phyloP scores from a whole-genome alignment of 352 stramenopile species.

The Ophiocytium majus region DNA sequence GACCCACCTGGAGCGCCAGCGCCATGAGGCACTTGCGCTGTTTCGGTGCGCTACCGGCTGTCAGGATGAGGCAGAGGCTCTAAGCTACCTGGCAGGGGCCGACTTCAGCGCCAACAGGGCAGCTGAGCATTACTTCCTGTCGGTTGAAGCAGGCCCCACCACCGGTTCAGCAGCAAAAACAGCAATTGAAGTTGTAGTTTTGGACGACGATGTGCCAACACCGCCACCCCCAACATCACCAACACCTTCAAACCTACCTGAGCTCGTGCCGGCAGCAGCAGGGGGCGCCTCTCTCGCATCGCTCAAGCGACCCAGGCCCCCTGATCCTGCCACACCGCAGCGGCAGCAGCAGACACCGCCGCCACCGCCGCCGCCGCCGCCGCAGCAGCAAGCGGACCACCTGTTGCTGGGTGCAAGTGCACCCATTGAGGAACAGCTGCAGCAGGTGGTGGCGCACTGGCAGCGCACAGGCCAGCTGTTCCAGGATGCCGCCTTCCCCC shows the following conservation, averaged over 20 bases:
- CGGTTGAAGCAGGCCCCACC: too few species aligned
- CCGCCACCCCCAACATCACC: not conserved
- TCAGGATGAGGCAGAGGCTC: not conserved
- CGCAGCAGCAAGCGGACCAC: too few species aligned
- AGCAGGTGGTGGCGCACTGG: not conserved
- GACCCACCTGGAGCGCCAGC: too few species aligned
- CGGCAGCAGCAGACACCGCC: not conserved
- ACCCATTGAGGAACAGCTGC: not conserved
- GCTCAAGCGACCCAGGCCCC: not conserved
- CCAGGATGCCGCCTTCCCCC: slow-evolving; percentile 33
- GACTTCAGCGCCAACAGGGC: not conserved
- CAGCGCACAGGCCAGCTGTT: slow-evolving; percentile 20
- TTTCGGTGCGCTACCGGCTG: not conserved
- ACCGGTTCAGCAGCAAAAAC: not conserved
- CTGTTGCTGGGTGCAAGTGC: not conserved
- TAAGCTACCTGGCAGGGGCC: not conserved
- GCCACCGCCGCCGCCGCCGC: too few species aligned
- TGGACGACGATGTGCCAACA: not conserved
- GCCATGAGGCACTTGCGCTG: not conserved
- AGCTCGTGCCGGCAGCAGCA: not conserved
- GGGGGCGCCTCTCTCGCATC: not conserved
- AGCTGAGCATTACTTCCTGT: not conserved
- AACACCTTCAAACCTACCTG: not conserved
- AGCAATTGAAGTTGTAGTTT: not conserved
- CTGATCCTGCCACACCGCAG: not conserved